Conservation (phyloP, 257 asterid genomes). For the Striga asiatica region DNA sequence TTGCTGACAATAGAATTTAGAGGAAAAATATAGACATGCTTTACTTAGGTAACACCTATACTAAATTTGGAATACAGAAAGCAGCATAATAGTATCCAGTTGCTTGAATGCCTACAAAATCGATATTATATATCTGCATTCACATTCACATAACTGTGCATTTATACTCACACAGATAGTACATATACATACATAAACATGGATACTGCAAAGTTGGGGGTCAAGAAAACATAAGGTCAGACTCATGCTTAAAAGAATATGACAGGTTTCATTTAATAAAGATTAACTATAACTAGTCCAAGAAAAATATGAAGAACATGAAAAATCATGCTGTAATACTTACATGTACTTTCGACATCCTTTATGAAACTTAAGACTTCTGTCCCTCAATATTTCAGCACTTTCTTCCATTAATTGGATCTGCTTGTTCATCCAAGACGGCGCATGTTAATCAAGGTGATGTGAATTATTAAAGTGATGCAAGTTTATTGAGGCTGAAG, state of each 20-base stretch:
- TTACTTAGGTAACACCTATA: background rate
- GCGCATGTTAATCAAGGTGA: constrained; percentile 17
- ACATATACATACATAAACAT: background rate
- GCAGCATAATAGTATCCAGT: background rate
- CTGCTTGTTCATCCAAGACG: constrained; percentile 40
- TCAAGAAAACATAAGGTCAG: background rate
- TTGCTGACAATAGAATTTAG: background rate
- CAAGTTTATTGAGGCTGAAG: background rate
- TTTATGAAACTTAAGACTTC: constrained; percentile 81
- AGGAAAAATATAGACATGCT: background rate
- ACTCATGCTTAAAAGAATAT: no score
- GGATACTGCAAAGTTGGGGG: background rate
- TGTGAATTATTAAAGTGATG: background rate
- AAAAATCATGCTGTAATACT: constrained; percentile 23
- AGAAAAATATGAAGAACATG: background rate
- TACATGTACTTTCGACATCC: constrained; percentile 91
- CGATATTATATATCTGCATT: no score
- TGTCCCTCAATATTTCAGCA: constrained; percentile 70
- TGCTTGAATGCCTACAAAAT: background rate
- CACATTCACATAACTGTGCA: no score
- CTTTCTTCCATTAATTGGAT: constrained; percentile 86
- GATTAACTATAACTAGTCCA: constrained; percentile 5
- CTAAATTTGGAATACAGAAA: background rate
- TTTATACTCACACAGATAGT: background rate
- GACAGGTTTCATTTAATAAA: background rate